These are phyloP conservation scores for Rosa persica DNA, from an alignment of 306 rosid species.

Conservation along the genomic window DNA sequence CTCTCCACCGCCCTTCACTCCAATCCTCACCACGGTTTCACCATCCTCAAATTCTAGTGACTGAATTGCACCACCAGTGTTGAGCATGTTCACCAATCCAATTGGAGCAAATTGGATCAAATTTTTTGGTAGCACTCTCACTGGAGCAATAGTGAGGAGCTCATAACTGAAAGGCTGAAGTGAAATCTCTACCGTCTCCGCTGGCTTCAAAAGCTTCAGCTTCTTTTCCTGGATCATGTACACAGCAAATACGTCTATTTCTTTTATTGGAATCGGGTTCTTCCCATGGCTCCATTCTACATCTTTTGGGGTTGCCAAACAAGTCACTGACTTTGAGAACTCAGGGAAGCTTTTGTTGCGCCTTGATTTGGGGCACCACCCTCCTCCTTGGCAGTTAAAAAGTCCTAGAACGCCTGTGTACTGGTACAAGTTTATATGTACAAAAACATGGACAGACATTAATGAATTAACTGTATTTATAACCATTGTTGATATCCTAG, in stretches of 20 bases:
- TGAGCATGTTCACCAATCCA: conserved; percentile 72
- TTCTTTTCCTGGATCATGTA: conserved; percentile 46
- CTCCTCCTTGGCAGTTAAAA: conserved; percentile 89
- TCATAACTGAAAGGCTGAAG: conserved; percentile 57
- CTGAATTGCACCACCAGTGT: conserved; percentile 62
- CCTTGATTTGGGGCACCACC: conserved; percentile 61
- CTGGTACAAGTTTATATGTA: conserved; percentile 30
- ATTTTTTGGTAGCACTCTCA: conserved; percentile 25
- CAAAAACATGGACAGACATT: background rate
- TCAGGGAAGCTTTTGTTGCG: conserved; percentile 48
- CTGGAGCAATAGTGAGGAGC: conserved; percentile 55
- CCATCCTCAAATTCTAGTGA: conserved; percentile 41
- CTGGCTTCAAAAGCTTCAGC: conserved; percentile 47
- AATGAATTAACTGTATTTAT: background rate
- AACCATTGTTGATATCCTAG: background rate
- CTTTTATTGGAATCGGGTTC: conserved; percentile 39
- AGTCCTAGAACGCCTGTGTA: conserved; percentile 59
- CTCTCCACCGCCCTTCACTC: conserved; percentile 55
- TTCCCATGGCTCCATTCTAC: conserved; percentile 59
- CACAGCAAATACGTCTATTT: conserved; percentile 48
- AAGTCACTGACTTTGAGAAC: conserved; percentile 39
- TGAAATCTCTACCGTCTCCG: conserved; percentile 45
- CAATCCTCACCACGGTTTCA: conserved; percentile 36
- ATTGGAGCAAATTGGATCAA: conserved; percentile 55
- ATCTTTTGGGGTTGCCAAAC: conserved; percentile 54